phyloP scores from a whole-genome alignment of 2,329 filamentous ascomycete genomes.

The Orbilia quercus region DNA sequence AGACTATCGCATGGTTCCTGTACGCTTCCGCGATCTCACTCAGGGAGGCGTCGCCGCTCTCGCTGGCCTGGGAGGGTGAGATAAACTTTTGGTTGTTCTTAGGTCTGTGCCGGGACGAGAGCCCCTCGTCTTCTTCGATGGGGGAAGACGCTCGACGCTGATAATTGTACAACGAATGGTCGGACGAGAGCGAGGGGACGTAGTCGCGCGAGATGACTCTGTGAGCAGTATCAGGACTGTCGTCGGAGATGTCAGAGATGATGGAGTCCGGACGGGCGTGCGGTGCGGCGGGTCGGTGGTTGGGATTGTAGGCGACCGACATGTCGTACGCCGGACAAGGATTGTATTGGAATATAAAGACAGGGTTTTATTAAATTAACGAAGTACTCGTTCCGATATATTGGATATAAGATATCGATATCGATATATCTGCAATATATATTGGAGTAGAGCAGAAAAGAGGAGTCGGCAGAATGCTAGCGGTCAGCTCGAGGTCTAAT shows the following conservation, averaged over 20 bases:
- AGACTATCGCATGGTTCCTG: conserved; percentile 47
- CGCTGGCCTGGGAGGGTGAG: conserved; percentile 45
- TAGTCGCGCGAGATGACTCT: conserved; percentile 35
- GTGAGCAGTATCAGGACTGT: conserved; percentile 30
- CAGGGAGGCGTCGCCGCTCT: conserved; percentile 39
- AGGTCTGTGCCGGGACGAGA: neutral
- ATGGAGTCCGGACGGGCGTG: conserved; percentile 46
- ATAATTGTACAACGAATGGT: conserved; percentile 30
- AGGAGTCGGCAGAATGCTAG: conserved; percentile 41
- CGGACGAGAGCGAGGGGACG: conserved; percentile 50
- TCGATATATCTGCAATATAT: neutral
- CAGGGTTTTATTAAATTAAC: too few relatives aligned
- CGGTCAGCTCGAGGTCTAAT: conserved; percentile 22
- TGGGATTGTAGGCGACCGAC: conserved; percentile 41
- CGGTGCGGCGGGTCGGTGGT: conserved; percentile 18
- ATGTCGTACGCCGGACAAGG: conserved; percentile 19
- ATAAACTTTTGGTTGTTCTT: conserved; percentile 19
- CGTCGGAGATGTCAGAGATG: conserved; percentile 52
- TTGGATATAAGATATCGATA: neutral
- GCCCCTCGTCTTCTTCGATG: conserved; percentile 15
- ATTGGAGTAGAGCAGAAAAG: conserved; percentile 4
- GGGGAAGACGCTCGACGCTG: conserved; percentile 44
- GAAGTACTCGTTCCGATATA: too few relatives aligned
- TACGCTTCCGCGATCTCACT: conserved; percentile 53
- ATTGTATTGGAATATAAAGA: neutral